phyloP scores from a whole-genome alignment of 345 rosid species.

The Raphanus raphanistrum region DNA sequence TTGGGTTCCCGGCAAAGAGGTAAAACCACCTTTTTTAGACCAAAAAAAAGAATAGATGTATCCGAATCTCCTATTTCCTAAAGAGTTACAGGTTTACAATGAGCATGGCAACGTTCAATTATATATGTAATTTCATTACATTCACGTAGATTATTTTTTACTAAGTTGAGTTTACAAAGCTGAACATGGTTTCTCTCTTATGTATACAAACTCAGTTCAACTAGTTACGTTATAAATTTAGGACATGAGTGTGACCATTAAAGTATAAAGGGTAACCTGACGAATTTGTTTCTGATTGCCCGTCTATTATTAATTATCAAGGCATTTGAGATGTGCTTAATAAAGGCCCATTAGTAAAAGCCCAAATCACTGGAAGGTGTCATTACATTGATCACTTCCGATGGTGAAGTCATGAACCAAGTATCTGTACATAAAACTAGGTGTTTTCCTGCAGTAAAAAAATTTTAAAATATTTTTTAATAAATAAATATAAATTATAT shows the following conservation, averaged over 20 bases:
- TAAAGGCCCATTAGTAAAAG: slow-evolving; percentile 24
- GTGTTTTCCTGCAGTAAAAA: no score
- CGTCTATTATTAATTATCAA: background rate
- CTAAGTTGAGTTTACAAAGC: background rate
- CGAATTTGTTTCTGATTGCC: background rate
- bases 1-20: no score
- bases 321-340: background rate
- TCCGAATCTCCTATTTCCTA: background rate
- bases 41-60: no score
- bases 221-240: background rate
- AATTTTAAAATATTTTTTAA: no score
- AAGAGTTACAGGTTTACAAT: background rate
- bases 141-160: background rate
- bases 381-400: background rate
- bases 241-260: background rate
- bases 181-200: background rate
- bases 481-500: no score
- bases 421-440: background rate
- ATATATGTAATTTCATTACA: background rate
- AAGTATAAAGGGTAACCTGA: background rate
- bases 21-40: no score
- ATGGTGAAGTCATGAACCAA: background rate
- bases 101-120: background rate
- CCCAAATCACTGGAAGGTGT: background rate
- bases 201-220: background rate